Percentiles rank a stretch among this genome's conserved stretches.
These are phyloP conservation scores for Wallacemonas rigidus DNA, from an alignment of 208 protist genomes.

Conservation along the genomic window DNA sequence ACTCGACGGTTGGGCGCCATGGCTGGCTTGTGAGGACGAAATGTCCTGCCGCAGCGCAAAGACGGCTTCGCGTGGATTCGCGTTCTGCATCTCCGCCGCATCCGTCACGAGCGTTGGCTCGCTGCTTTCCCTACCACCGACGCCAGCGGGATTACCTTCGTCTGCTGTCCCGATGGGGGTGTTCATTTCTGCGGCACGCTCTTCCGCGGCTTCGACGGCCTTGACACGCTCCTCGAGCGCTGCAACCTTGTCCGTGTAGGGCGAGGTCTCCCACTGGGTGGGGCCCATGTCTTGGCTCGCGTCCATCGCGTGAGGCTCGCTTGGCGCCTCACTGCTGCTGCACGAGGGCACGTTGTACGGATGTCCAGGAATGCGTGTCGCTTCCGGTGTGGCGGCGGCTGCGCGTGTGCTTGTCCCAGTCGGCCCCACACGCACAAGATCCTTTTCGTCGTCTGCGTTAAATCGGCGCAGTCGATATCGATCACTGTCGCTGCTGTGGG, in stretches of 20 bases:
- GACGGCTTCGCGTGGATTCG: too few species aligned
- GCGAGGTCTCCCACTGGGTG: too few species aligned
- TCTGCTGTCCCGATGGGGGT: neutral
- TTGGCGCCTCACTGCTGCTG: neutral
- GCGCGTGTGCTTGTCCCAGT: neutral
- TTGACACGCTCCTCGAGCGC: neutral
- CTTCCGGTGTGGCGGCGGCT: neutral
- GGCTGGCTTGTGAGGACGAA: too few species aligned
- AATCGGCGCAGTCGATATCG: neutral
- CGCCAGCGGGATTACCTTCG: too few species aligned
- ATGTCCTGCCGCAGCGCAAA: too few species aligned
- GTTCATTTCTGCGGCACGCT: neutral
- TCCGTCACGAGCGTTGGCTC: too few species aligned
- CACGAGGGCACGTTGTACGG: constrained; percentile 8
- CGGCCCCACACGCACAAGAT: neutral
- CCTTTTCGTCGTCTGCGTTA: neutral
- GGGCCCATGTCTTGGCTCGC: too few species aligned
- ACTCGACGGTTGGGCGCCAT: neutral
- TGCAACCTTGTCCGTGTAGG: neutral
- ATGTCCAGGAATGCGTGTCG: neutral
- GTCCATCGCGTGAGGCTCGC: neutral
- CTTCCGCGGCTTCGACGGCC: constrained; percentile 8
- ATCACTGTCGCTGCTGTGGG: neutral
- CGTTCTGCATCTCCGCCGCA: too few species aligned
- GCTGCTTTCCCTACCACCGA: too few species aligned